phyloP scores from a whole-genome alignment of 306 rosid species.

The Hippophae tibetana region DNA sequence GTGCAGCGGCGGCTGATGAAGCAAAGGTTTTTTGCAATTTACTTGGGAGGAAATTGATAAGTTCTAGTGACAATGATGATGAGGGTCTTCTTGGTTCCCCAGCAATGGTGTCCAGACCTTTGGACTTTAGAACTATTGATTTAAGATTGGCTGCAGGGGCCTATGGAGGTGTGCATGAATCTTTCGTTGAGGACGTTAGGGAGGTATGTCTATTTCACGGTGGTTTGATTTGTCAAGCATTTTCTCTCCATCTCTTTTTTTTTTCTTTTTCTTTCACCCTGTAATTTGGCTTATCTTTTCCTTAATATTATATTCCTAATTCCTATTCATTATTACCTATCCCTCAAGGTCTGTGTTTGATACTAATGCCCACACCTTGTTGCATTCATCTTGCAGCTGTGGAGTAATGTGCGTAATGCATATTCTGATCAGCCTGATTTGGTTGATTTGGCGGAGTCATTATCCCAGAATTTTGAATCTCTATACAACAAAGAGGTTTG shows the following conservation, averaged over 20 bases:
- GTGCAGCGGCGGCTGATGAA: slow-evolving; percentile 84
- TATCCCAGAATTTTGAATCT: slow-evolving; percentile 63
- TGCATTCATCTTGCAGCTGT: slow-evolving; percentile 55
- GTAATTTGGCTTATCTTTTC: not conserved
- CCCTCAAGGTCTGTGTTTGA: not conserved
- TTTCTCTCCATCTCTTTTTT: not conserved
- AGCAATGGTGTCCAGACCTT: slow-evolving; percentile 88
- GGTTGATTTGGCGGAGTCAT: slow-evolving; percentile 71
- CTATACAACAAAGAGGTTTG: slow-evolving; percentile 72
- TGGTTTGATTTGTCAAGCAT: slow-evolving; percentile 1
- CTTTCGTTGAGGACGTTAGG: slow-evolving; percentile 85
- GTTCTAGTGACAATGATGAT: slow-evolving; percentile 90
- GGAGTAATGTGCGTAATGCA: slow-evolving; percentile 77
- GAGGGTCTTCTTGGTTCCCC: slow-evolving; percentile 97
- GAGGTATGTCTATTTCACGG: slow-evolving; percentile 54
- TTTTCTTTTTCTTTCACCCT: not conserved
- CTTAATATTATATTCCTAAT: no score
- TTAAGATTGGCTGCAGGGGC: slow-evolving; percentile 86
- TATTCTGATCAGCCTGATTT: slow-evolving; percentile 84
- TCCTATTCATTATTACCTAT: no score
- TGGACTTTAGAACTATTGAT: slow-evolving; percentile 94
- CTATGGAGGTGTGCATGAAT: slow-evolving; percentile 76
- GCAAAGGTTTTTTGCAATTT: slow-evolving; percentile 84
- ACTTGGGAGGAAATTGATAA: slow-evolving; percentile 75
- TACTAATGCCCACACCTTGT: slow-evolving; percentile 12